These are phyloP conservation scores for Podila epicladia DNA, from an alignment of 192 early-diverging fungal species.

Conservation along the genomic window DNA sequence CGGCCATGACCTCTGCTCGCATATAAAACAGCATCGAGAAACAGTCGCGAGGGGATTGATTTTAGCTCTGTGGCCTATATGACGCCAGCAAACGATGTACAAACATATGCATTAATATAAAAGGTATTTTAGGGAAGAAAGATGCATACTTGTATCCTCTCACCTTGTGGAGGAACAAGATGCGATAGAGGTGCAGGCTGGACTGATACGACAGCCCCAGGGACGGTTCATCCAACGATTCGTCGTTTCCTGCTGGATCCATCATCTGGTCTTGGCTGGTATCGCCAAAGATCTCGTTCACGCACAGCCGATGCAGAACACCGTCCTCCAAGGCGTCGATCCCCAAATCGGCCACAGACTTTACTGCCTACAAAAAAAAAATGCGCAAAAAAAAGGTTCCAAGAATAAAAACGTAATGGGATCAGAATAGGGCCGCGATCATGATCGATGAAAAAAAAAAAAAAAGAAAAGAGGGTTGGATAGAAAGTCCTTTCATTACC, in stretches of 20 bases:
- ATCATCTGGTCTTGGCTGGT: neutral
- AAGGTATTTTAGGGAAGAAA: neutral
- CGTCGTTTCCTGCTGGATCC: neutral
- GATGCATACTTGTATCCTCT: neutral
- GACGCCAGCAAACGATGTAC: neutral
- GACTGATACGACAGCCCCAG: slow-evolving; percentile 12
- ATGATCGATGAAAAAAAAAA: neutral
- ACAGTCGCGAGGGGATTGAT: slow-evolving; percentile 34
- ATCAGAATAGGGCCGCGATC: neutral
- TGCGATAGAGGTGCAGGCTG: slow-evolving; percentile 4
- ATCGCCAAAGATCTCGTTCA: slow-evolving; percentile 20
- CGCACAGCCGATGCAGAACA: slow-evolving; percentile 22
- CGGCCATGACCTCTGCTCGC: slow-evolving; percentile 31
- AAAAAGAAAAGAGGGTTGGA: neutral
- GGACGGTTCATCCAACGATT: neutral
- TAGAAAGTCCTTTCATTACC: neutral
- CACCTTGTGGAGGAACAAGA: slow-evolving; percentile 30
- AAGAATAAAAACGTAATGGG: neutral
- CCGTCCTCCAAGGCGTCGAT: slow-evolving; percentile 19
- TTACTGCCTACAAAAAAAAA: neutral
- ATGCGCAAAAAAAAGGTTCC: no score
- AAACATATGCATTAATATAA: neutral
- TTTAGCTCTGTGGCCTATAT: slow-evolving; percentile 19
- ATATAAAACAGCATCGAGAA: slow-evolving; percentile 25
- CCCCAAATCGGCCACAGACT: slow-evolving; percentile 13